Base-by-base conservation (phyloP, 495 filamentous ascomycete species). In the Amorphotheca resinae region DNA sequence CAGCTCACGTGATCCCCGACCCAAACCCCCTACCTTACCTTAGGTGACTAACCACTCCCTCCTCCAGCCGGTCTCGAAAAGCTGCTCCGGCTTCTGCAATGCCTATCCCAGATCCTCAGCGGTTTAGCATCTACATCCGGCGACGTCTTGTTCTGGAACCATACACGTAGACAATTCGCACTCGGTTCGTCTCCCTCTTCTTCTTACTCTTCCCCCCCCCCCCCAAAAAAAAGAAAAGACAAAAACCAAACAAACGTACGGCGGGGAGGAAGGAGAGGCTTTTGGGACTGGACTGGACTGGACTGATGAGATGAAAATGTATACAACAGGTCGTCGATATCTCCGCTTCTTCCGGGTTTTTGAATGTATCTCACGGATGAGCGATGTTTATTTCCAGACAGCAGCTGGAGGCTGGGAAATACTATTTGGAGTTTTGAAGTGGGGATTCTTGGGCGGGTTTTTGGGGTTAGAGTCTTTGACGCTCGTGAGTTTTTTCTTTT, bases 271-370 rank as follows among this genome's bases (percentile, higher is more conserved):
- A 2, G 28, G 28, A 32, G 38, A 34, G 3, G 14, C 38, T 22
- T 42, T 49, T n/a, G n/a, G n/a, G n/a, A n/a, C n/a, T n/a, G n/a
- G n/a, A n/a, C n/a, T n/a, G n/a, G n/a, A n/a, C n/a, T n/a, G n/a
- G n/a, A n/a, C n/a, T n/a, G n/a, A n/a, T n/a, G n/a, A n/a, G n/a
- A n/a, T n/a, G n/a, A n/a, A n/a, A n/a, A 58, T 57, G 26, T 41
- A 68, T 12, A 51, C 46, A 2, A 45, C 64, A 56, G 70, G 66
- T 8, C 60, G 79, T 18, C 65, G 76, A 6, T 78, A 64, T 58
- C 67, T 83, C 55, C 68, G 79, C 18, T 61, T 78, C 43, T 80
- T 79, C 49, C 69, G 72, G 23, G 80, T 77, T 56, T 59, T 81
- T 3, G 76, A 75, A n/a, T n/a, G n/a, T n/a, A n/a, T n/a, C n/a